phyloP scores from a whole-genome alignment of 345 rosid genomes.

The Heritiera fomes region DNA sequence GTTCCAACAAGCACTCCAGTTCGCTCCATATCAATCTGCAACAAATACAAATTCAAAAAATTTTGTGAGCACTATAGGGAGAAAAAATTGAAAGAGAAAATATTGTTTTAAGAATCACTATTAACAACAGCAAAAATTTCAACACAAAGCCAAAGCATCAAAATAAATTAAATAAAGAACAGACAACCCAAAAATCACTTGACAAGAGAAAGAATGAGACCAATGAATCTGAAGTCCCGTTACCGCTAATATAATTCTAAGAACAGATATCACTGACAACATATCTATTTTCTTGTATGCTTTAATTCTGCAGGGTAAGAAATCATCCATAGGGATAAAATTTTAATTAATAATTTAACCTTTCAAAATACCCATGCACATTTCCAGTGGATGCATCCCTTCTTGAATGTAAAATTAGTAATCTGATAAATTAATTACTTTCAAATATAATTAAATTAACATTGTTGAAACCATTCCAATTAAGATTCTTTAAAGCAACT shows the following conservation, averaged over 20 bases:
- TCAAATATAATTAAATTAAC: background rate
- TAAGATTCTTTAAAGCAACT: background rate
- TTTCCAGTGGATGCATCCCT: constrained; percentile 12
- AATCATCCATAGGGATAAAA: background rate
- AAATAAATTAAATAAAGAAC: background rate
- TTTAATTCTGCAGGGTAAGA: background rate
- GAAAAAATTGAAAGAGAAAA: background rate
- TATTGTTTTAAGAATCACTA: background rate
- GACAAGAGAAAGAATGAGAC: background rate
- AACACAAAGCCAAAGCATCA: background rate
- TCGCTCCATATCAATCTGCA: constrained; percentile 74
- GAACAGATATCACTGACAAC: background rate
- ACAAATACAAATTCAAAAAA: constrained; percentile 7
- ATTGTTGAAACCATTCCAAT: background rate
- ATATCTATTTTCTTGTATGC: background rate
- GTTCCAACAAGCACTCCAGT: constrained; percentile 98
- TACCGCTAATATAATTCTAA: background rate
- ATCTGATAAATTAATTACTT: background rate
- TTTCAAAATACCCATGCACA: background rate
- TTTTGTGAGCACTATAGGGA: background rate
- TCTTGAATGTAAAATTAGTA: background rate
- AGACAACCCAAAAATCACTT: background rate
- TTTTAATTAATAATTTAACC: background rate
- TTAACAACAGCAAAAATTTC: constrained; percentile 3
- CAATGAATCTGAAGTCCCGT: background rate